phyloP scores from a whole-genome alignment of 1,284 basidiomycete species.

The Leccinum fuscescens region DNA sequence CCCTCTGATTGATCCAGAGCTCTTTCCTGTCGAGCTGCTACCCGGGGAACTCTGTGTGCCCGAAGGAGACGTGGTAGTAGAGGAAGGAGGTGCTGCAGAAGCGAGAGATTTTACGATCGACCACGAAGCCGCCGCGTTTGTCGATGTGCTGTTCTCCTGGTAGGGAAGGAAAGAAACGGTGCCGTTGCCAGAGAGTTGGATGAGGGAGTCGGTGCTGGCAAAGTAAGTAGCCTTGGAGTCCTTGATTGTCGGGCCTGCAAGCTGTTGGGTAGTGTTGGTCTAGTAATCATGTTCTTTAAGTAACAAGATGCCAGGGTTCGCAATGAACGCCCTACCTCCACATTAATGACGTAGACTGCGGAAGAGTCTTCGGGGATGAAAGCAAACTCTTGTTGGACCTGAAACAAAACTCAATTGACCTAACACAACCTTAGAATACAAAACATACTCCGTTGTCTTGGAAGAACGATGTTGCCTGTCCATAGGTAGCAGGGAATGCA shows the following conservation, averaged over 20 bases:
- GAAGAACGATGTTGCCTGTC: conserved; percentile 79
- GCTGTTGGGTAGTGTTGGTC: conserved; percentile 74
- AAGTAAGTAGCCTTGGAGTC: conserved; percentile 72
- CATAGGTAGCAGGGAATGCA: conserved; percentile 74
- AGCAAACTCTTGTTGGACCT: conserved; percentile 81
- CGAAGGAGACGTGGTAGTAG: conserved; percentile 18
- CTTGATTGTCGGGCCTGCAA: conserved; percentile 66
- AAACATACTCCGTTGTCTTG: conserved; percentile 45
- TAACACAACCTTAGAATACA: conserved; percentile 1
- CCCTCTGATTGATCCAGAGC: conserved; percentile 14
- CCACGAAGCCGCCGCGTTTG: conserved; percentile 54
- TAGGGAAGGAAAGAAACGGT: conserved; percentile 69
- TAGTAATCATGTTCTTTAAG: conserved; percentile 25
- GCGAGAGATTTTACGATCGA: conserved; percentile 39
- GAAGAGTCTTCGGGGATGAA: conserved; percentile 84
- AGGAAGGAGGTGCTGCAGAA: conserved; percentile 31
- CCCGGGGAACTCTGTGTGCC: conserved; percentile 20
- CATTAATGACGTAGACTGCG: conserved; percentile 76
- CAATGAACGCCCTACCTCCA: conserved; percentile 44
- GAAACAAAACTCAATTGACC: conserved; percentile 1
- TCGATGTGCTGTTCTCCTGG: conserved; percentile 43
- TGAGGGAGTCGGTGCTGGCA: conserved; percentile 64
- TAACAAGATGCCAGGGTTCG: neutral
- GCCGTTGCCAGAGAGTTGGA: conserved; percentile 74
- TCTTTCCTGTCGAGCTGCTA: conserved; percentile 12